These are phyloP conservation scores for Russula emetica DNA, from an alignment of 768 basidiomycete species.

Conservation along the genomic window DNA sequence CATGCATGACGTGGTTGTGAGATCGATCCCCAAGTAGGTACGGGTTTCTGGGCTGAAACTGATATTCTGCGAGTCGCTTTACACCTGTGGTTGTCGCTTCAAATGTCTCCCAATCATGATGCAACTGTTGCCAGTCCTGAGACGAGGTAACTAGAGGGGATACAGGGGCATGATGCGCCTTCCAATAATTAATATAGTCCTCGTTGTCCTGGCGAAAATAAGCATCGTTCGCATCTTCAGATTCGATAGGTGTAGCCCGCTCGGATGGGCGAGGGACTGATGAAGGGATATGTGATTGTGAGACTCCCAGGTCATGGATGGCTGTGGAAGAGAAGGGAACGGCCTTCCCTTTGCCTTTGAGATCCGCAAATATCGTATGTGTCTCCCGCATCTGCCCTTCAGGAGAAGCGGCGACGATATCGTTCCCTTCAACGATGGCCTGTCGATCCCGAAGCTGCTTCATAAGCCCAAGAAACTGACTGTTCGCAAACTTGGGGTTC, in stretches of 20 bases:
- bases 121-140: conserved; percentile 60
- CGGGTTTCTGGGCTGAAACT: conserved; percentile 75
- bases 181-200: conserved; percentile 62
- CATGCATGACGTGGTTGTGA: conserved; percentile 41
- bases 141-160: conserved; percentile 5
- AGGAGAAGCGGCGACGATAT: conserved; percentile 53
- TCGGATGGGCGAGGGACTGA: neutral
- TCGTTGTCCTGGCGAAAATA: conserved; percentile 69
- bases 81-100: conserved; percentile 71
- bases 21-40: conserved; percentile 62
- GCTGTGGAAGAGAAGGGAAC: conserved; percentile 3
- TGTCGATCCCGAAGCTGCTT: conserved; percentile 74
- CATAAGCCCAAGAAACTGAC: conserved; percentile 84
- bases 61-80: conserved; percentile 52
- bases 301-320: neutral
- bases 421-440: conserved; percentile 71
- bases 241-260: neutral
- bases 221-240: conserved; percentile 49
- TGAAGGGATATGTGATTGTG: neutral
- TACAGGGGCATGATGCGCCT: conserved; percentile 35
- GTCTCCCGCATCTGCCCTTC: conserved; percentile 27
- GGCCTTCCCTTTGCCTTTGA: conserved; percentile 69
- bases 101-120: conserved; percentile 75
- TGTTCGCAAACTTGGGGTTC: conserved; percentile 82
- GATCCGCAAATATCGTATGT: conserved; percentile 35